Base-by-base conservation (phyloP, 768 basidiomycete genomes). In the Pholiota conissans region DNA sequence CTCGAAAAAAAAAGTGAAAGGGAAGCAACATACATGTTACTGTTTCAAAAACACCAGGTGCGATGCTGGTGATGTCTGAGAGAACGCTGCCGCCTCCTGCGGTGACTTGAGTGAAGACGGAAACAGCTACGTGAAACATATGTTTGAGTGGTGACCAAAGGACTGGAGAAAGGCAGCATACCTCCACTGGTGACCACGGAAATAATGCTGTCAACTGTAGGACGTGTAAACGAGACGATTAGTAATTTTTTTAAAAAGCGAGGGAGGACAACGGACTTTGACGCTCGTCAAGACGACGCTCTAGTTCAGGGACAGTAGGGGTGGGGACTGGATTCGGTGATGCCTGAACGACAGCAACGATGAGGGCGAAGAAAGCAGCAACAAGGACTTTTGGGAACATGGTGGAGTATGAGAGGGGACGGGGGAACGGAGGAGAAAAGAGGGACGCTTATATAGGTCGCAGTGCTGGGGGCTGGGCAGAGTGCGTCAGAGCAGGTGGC, bases 321-420 rank as follows among this genome's bases (percentile, higher is more conserved):
- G 62, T 65, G 24, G 69, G 67, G 35, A 65, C 60, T 24, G 75
- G 74, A 14, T 72, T 73, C n/a, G 63, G 63, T 5, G 55, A 58
- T 5, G 78, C 79, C 46, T 62, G 62, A 22, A 69, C 71, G 20
- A 71, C 62, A 40, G 69, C 66, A 45, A 72, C 67, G 35, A 75
- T 68, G 49, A 73, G 63, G 45, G 74, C 63, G 48, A 79, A 56
- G 64, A 80, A 61, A 46, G 72, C 68, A 58, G 74, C 65, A 47
- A 75, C 30, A 49, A 75, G 45, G 45, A 72, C 49, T 62, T 75
- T 76, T 63, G 72, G 60, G 67, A 77, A 75, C 82, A 83, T 80
- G 58, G 49, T 63, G 39, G 56, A 55, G 20, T 45, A 40, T 32
- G 30, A 32, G 46, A 35, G 9, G 47, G 47, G 13, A 22, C 11